phyloP scores from a whole-genome alignment of 176 grass and related monocot species.

The Carex kokanica region DNA sequence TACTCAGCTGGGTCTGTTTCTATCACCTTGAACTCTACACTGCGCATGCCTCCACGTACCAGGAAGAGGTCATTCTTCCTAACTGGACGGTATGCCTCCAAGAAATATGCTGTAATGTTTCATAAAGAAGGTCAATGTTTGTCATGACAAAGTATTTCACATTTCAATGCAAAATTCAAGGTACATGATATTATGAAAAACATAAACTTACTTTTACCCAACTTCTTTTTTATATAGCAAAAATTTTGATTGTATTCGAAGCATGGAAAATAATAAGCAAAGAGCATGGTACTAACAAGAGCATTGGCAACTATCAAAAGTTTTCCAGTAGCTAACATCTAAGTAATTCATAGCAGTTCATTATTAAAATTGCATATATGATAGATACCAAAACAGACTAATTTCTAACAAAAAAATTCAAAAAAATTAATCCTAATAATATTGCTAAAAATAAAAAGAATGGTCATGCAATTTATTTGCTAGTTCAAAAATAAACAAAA shows the following conservation, averaged over 20 bases:
- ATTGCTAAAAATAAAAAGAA: neutral
- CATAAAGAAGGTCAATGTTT: slow-evolving; percentile 11
- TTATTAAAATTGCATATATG: neutral
- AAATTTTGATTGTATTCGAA: neutral
- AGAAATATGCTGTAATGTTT: slow-evolving; percentile 39
- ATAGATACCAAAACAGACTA: neutral
- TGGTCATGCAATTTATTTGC: neutral
- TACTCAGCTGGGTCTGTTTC: slow-evolving; percentile 44
- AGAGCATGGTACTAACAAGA: neutral
- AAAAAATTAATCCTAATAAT: neutral
- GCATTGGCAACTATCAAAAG: neutral
- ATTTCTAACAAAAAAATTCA: neutral
- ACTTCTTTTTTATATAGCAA: neutral
- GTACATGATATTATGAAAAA: neutral
- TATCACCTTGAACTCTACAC: slow-evolving; percentile 58
- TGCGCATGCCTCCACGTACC: slow-evolving; percentile 47
- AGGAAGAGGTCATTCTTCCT: slow-evolving; percentile 58
- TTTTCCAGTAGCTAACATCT: neutral
- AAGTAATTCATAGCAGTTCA: neutral
- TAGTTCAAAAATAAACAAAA: neutral
- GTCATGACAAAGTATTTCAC: neutral
- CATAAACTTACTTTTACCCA: neutral
- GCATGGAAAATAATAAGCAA: neutral
- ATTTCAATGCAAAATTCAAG: neutral
- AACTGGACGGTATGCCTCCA: slow-evolving; percentile 44